These are phyloP conservation scores for Quercus lobata DNA, from an alignment of 331 rosid species.

Conservation along the genomic window DNA sequence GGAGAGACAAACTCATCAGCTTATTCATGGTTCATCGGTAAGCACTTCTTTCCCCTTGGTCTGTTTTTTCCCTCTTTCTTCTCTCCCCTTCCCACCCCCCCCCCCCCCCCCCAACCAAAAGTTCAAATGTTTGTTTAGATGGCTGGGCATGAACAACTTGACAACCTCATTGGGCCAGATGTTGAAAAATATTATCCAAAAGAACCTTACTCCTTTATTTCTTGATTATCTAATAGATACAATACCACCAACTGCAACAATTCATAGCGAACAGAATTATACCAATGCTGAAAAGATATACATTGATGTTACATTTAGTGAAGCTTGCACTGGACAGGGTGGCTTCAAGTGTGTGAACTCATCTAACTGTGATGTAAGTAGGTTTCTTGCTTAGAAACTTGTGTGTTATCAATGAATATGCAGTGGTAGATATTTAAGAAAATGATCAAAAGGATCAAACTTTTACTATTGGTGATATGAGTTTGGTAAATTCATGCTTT, in stretches of 20 bases:
- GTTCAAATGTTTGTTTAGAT: neutral
- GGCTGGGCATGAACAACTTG: too few species aligned
- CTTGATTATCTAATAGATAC: constrained; percentile 38
- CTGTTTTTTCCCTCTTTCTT: neutral
- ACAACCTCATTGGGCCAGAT: neutral
- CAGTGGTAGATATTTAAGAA: neutral
- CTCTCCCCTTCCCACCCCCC: too few species aligned
- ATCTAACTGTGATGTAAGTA: constrained; percentile 62
- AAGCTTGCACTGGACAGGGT: constrained; percentile 50
- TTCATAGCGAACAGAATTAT: constrained; percentile 32
- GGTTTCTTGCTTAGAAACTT: neutral
- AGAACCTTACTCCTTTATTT: neutral
- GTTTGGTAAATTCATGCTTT: neutral
- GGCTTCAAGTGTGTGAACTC: constrained; percentile 57
- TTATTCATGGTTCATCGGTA: constrained; percentile 69
- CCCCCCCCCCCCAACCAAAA: neutral
- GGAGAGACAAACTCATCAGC: constrained; percentile 48
- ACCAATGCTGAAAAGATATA: constrained; percentile 42
- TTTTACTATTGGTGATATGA: constrained; percentile 1
- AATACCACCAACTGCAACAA: constrained; percentile 56
- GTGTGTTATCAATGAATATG: neutral
- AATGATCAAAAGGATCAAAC: neutral
- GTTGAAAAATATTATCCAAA: neutral
- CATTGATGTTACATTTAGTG: constrained; percentile 48
- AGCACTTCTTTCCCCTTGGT: constrained; percentile 10